Evolutionary conservation across 192 early-diverging fungal genomes (phyloP), one percentile per base, ranked within the genome.

Genomic region (Rhizophlyctis rosea): DNA sequence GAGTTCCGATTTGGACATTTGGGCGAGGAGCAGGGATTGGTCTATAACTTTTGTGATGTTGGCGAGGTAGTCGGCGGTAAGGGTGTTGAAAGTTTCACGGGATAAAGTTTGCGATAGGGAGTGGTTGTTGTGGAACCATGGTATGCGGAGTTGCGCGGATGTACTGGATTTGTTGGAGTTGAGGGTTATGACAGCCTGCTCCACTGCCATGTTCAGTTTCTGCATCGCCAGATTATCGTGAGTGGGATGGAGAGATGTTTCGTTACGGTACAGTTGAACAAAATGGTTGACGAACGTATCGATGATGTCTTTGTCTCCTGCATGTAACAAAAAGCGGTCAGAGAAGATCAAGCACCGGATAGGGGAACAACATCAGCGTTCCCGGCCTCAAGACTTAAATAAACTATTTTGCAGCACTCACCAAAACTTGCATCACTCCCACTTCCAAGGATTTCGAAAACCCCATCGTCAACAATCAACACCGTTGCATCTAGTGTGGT

Each of bases 21-120:
- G 96, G 72, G 95, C 68, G 81, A 96, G 94, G 65, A 86, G 86
- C 74, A 98, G 87, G 32, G 94, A 93, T 85, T 93, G 92, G 78
- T 94, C 94, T 57, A 98, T 94, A 49, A 94, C 94, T 54, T 93
- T 90, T 76, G 96, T 78, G 67, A 93, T 98, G 65, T 83, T 81
- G 71, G 91, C 84, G 91, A 98, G 96, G 65, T 95, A 86, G 81
- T 95, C 93, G 60, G 87, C 85, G 87, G 92, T 93, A 67, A 98
- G 90, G 81, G 96, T 93, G 81, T 98, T 94, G 82, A 98, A 98
- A n/a, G n/a, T n/a, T n/a, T n/a, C n/a, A n/a, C n/a, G n/a, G n/a
- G n/a, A n/a, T n/a, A n/a, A n/a, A n/a, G n/a, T n/a, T n/a, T n/a
- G 84, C 94, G 91, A 57, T 93, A 94, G 83, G 93, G 93, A 57